Base-by-base conservation (phyloP, 768 basidiomycete species). In the Tulasnella sp. region DNA sequence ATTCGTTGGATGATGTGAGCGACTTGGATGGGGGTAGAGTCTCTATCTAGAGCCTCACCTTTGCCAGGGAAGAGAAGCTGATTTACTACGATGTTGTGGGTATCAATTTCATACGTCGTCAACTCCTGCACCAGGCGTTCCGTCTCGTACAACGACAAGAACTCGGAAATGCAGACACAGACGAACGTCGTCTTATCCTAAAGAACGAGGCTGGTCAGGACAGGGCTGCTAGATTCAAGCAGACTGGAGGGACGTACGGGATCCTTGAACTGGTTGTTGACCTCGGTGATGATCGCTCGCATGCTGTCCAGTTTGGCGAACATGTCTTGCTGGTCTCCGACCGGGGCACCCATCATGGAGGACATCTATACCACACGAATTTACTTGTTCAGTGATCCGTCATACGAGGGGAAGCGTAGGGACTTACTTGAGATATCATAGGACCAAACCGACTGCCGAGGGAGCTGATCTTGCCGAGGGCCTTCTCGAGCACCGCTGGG, bases 141-240 rank as follows among this genome's bases (percentile, higher is more conserved):
- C 37, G 98, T 99, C 87, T 99, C 98, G 84, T 99, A 99, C 37
- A 99, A 86, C 18, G 96, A 98, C 81, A 99, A 86, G 88, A 99
- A 99, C 84, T 99, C 97, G 74, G 97, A 98, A 83, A 99, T 98
- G 87, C 95, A 95, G 74, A 99, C 97, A 82, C 98, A 98, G 81
- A 99, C 93, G 82, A 99, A 99, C 23, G 96, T 98, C 15, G 98
- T 99, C 86, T 96, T 97, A 86, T 99, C 98, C 94, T 96, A 81
- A 44, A 73, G 74, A 77, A 37, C 69, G 29, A 46, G n/a, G 39
- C 18, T 46, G 39, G 18, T 40, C 35, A 39, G 35, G 18, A 40
- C 40, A 44, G 7, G 18, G 23, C 75, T 67, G 61, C 13, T 51
- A 9, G 15, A n/a, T 42, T 75, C 15, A 55, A 71, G 69, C 40